phyloP scores from a whole-genome alignment of 371 early-diverging fungal genomes.

The Blakeslea trispora region DNA sequence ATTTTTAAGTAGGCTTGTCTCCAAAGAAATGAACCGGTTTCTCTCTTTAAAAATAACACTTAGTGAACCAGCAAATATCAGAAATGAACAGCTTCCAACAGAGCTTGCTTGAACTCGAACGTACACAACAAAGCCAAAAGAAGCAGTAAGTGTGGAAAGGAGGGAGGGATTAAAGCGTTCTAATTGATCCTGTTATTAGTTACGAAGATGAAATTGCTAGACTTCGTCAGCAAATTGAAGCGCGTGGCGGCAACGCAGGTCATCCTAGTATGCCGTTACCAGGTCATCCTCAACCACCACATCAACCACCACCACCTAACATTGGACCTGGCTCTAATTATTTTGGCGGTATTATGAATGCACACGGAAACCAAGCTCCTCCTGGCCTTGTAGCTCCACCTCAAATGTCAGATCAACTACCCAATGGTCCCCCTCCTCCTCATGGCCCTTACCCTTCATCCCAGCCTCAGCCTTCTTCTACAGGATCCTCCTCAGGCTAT shows the following conservation, averaged over 20 bases:
- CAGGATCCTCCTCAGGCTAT: constrained; percentile 4
- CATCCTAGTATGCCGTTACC: constrained; percentile 20
- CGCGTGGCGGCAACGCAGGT: constrained; percentile 31
- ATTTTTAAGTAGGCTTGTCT: not conserved
- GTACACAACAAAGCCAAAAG: constrained; percentile 76
- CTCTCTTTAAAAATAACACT: not conserved
- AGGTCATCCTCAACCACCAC: constrained; percentile 23
- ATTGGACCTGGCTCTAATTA: constrained; percentile 55
- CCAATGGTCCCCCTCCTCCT: constrained; percentile 21
- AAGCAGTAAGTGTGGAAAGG: constrained; percentile 50
- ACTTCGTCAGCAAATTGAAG: constrained; percentile 49
- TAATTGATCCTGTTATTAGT: constrained; percentile 19
- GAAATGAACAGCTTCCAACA: constrained; percentile 86
- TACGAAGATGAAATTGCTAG: constrained; percentile 54
- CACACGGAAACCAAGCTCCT: constrained; percentile 31
- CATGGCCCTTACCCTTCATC: constrained; percentile 9
- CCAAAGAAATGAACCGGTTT: too few relatives aligned
- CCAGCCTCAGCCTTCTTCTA: constrained; percentile 13
- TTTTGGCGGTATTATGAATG: constrained; percentile 53
- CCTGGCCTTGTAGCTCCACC: constrained; percentile 46
- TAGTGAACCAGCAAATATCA: constrained; percentile 73
- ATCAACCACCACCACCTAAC: constrained; percentile 44
- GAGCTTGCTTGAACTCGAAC: constrained; percentile 78
- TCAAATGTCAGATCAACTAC: constrained; percentile 38
- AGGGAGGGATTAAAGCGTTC: not conserved